These are phyloP conservation scores for Ceratocystis variospora DNA, from an alignment of 2,329 filamentous ascomycete genomes.

Conservation along the genomic window DNA sequence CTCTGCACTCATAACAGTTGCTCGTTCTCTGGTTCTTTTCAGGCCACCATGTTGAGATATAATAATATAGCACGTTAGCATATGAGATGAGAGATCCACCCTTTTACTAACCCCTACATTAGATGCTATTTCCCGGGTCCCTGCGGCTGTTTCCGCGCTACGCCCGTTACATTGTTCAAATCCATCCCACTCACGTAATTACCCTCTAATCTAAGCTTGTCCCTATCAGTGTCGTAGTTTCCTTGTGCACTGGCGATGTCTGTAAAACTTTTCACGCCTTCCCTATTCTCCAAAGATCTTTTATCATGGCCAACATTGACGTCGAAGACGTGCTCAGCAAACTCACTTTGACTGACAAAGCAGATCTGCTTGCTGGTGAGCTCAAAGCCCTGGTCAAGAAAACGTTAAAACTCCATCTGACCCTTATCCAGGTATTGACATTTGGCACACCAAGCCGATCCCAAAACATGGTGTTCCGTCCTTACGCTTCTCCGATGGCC, in stretches of 20 bases:
- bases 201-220: not conserved
- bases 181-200: not conserved
- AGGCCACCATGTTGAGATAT: not conserved
- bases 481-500: conserved; percentile 69
- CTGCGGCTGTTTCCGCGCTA: not conserved
- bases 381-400: not conserved
- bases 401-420: not conserved
- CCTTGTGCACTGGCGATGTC: not conserved
- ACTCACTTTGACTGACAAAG: conserved; percentile 62
- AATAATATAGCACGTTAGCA: not conserved
- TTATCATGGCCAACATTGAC: conserved; percentile 37
- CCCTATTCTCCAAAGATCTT: not conserved
- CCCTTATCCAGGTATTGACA: conserved; percentile 48
- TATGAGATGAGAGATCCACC: not conserved
- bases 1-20: too few relatives aligned
- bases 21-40: too few relatives aligned
- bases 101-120: not conserved
- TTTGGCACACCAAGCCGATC: conserved; percentile 40
- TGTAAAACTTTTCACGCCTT: conserved; percentile 4
- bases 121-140: not conserved
- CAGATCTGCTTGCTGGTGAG: conserved; percentile 63
- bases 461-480: conserved; percentile 50
- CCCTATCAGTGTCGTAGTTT: not conserved
- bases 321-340: conserved; percentile 48
- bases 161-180: not conserved